Conservation (phyloP, 805 yeast genomes). For the Kregervanrija delftensis region DNA sequence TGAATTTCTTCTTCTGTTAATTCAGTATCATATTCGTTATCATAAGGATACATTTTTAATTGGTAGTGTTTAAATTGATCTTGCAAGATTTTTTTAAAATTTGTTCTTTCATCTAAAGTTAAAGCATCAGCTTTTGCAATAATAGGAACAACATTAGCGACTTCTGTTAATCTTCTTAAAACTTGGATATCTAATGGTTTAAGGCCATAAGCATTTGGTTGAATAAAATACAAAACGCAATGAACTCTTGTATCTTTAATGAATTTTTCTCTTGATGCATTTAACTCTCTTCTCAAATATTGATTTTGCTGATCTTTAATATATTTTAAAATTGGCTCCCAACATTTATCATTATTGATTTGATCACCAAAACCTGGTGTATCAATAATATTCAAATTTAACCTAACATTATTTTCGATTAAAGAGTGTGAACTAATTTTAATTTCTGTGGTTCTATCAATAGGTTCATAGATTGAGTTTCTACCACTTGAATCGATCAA, state of each 20-base stretch:
- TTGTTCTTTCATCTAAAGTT: conserved; percentile 76
- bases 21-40: conserved; percentile 29
- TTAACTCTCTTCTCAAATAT: conserved; percentile 86
- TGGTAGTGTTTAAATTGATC: conserved; percentile 66
- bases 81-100: conserved; percentile 71
- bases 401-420: conserved; percentile 79
- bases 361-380: conserved; percentile 99
- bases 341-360: conserved; percentile 88
- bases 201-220: conserved; percentile 84
- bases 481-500: conserved; percentile 73
- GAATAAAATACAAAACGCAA: conserved; percentile 83
- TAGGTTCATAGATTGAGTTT: conserved; percentile 57
- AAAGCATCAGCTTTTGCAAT: conserved; percentile 91
- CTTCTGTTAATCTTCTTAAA: conserved; percentile 76
- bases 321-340: conserved; percentile 94
- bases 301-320: conserved; percentile 92
- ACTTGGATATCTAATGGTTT: conserved; percentile 77
- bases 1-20: conserved; percentile 66
- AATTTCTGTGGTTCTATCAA: conserved; percentile 83
- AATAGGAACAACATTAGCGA: conserved; percentile 89
- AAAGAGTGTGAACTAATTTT: conserved; percentile 62
- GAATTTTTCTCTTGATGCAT: conserved; percentile 82
- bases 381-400: conserved; percentile 83
- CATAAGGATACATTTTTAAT: conserved; percentile 80
- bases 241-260: conserved; percentile 89